Evolutionary conservation across 2,329 filamentous ascomycete species (phyloP), one percentile per base, ranked within the genome.

Genomic region (Fusarium sp.): DNA sequence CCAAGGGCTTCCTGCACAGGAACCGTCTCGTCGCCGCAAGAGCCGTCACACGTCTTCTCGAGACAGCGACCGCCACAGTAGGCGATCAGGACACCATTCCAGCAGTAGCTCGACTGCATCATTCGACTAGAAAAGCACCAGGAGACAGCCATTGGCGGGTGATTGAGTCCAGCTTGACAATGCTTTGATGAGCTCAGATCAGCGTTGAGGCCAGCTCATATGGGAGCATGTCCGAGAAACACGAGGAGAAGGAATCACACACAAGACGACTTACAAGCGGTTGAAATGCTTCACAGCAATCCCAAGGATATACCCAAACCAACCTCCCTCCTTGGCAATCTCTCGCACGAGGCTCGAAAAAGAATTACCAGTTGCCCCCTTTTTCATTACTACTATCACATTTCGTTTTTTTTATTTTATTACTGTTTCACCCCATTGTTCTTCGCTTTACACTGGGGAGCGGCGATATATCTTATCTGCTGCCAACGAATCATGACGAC

Each of bases 51-150:
- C 83, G n/a, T 85, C 85, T 11, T 83, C 83, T 68, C 80, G 84
- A 64, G 84, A 85, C 76, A 82, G 84, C 71, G 83, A 83, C 68
- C 79, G 81, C 63, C 80, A 83, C 76, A 82, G 84, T 79, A 83
- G 86, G 68, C 84, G 86, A 71, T 89, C 87, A 27, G 87, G 87
- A 29, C 84, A 86, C 70, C 87, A 90, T 79, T 90, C 88, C 62
- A 90, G 88, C 83, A 89, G 88, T 84, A 89, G 87, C 80, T 90
- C 88, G 53, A 90, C 87, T 62, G 84, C 87, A 42, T 90, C 88
- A 27, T 86, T 88, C 75, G 88, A 90, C 68, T 89, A 83, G 53
- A 61, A 83, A 56, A 56, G 42, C 49, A 41, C 36, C 20, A 42
- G 29, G 38, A 46, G n/a, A 17, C 56, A 35, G 55, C 54, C 45